Evolutionary conservation across 2,329 filamentous ascomycete genomes (phyloP).

Genomic region (Xylariaceae sp.): DNA sequence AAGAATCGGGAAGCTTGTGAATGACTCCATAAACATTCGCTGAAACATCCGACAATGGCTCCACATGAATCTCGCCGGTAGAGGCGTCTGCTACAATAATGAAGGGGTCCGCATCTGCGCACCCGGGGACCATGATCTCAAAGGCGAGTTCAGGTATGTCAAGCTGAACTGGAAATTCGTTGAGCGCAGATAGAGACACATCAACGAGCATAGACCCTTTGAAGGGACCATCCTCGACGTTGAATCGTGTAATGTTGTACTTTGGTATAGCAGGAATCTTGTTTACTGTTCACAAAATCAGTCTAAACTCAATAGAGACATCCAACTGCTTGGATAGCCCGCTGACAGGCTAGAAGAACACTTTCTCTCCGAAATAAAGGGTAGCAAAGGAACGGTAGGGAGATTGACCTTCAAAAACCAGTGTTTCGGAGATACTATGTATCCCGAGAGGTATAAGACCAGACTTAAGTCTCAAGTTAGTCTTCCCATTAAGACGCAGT

Average conservation of each 20-base stretch:
- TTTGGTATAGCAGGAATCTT: conserved; percentile 79
- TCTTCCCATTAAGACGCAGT: conserved; percentile 75
- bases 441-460: conserved; percentile 81
- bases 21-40: conserved; percentile 77
- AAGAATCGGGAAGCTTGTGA: conserved; percentile 72
- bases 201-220: conserved; percentile 79
- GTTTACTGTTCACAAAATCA: conserved; percentile 59
- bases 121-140: conserved; percentile 84
- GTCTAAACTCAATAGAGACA: conserved; percentile 34
- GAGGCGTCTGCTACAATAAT: conserved; percentile 81
- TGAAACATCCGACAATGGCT: conserved; percentile 70
- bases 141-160: conserved; percentile 82
- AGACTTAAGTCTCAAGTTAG: conserved; percentile 75
- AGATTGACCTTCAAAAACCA: conserved; percentile 84
- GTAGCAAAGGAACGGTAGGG: conserved; percentile 69
- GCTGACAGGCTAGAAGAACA: conserved; percentile 42
- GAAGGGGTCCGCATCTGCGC: conserved; percentile 71
- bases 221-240: conserved; percentile 72
- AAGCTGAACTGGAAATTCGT: conserved; percentile 80
- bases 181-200: conserved; percentile 73
- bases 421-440: conserved; percentile 74
- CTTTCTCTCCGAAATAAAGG: conserved; percentile 67
- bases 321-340: conserved; percentile 25
- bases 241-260: conserved; percentile 82
- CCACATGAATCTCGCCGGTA: conserved; percentile 71